These are phyloP conservation scores for Protea cynaroides DNA, from an alignment of 164 flowering plant species.

Conservation along the genomic window DNA sequence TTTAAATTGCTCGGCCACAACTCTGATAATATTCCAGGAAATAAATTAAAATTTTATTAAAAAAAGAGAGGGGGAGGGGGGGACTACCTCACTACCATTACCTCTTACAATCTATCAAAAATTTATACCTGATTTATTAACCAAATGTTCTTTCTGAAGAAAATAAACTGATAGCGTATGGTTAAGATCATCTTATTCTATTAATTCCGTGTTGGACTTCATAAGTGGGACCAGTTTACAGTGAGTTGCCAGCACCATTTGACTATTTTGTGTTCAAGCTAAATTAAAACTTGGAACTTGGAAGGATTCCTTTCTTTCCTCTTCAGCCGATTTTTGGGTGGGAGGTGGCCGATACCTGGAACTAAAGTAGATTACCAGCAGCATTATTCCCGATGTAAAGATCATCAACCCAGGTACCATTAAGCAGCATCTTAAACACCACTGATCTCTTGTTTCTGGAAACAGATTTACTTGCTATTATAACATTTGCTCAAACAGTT, in stretches of 20 bases:
- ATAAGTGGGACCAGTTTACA: no score
- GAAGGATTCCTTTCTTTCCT: no score
- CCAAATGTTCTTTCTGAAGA: neutral
- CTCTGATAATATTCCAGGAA: neutral
- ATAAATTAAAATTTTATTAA: no score
- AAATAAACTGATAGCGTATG: neutral
- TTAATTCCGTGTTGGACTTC: no score
- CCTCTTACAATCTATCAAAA: no score
- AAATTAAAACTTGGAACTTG: slow-evolving; percentile 9
- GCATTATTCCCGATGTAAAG: slow-evolving; percentile 12
- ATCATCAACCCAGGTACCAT: slow-evolving; percentile 19
- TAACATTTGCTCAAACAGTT: no score
- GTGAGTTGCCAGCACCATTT: no score
- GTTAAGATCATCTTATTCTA: neutral
- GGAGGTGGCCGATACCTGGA: no score
- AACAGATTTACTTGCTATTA: slow-evolving; percentile 25
- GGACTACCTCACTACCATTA: no score
- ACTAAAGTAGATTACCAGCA: slow-evolving; percentile 20
- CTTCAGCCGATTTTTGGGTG: no score
- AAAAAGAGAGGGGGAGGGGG: no score
- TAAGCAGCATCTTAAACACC: slow-evolving; percentile 19
- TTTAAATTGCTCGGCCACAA: neutral
- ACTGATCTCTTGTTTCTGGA: slow-evolving; percentile 16
- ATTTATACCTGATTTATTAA: neutral
- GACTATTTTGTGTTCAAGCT: no score